Evolutionary conservation across 257 asterid species (phyloP).

Genomic region (Scutellaria baicalensis): DNA sequence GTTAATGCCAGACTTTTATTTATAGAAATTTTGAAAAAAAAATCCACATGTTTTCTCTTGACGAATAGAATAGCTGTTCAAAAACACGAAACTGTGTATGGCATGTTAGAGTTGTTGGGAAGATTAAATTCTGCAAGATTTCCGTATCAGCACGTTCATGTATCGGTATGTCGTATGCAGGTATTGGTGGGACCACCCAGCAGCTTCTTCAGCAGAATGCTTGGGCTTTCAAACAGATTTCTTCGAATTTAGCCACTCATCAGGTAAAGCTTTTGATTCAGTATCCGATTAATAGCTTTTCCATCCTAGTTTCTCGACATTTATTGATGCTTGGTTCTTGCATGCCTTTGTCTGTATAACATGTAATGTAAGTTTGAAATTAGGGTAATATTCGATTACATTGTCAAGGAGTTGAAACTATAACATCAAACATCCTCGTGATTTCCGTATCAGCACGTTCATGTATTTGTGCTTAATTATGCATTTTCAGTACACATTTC

Average conservation of each 20-base stretch:
- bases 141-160: not conserved
- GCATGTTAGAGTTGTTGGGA: not conserved
- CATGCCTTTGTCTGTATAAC: not conserved
- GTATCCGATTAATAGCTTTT: not conserved
- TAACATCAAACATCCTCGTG: not conserved
- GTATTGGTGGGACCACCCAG: slow-evolving; percentile 32
- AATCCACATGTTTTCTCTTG: not conserved
- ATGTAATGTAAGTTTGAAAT: too few species aligned
- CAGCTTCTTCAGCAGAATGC: slow-evolving; percentile 71
- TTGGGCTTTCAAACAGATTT: slow-evolving; percentile 64
- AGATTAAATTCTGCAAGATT: not conserved
- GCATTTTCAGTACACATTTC: not conserved
- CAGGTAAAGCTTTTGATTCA: slow-evolving; percentile 32
- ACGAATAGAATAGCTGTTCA: not conserved
- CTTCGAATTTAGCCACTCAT: slow-evolving; percentile 54
- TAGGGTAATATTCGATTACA: not conserved
- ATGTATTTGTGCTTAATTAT: not conserved
- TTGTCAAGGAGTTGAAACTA: not conserved
- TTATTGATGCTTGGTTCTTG: not conserved
- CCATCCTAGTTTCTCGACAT: not conserved
- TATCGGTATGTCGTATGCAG: slow-evolving; percentile 21
- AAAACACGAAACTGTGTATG: not conserved
- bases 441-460: too few species aligned
- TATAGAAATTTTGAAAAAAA: not conserved
- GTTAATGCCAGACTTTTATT: not conserved